phyloP scores from a whole-genome alignment of 805 yeast genomes.

The Candida michaelii region DNA sequence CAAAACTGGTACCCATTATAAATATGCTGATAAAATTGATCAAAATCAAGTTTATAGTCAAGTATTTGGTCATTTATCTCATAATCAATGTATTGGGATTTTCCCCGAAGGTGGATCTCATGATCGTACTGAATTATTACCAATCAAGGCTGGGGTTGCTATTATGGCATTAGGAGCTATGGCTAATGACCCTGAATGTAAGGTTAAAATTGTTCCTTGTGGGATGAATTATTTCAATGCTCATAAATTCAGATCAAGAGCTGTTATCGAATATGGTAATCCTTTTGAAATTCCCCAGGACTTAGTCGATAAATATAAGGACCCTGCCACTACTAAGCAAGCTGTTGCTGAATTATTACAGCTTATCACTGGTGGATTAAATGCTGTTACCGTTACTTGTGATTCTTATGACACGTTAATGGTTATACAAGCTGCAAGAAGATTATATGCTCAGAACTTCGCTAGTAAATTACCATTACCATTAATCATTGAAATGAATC shows the following conservation, averaged over 20 bases:
- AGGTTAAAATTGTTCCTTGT: constrained; percentile 89
- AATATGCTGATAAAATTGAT: constrained; percentile 79
- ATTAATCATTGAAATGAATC: constrained; percentile 84
- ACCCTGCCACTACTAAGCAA: constrained; percentile 66
- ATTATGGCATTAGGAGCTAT: constrained; percentile 76
- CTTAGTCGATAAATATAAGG: constrained; percentile 62
- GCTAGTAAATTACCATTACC: constrained; percentile 74
- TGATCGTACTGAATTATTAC: constrained; percentile 41
- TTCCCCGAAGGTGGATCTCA: constrained; percentile 86
- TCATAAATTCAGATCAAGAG: constrained; percentile 91
- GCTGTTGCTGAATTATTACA: constrained; percentile 74
- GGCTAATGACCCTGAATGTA: constrained; percentile 70
- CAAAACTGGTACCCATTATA: constrained; percentile 54
- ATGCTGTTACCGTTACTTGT: constrained; percentile 83
- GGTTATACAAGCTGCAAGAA: constrained; percentile 88
- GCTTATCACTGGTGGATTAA: constrained; percentile 67
- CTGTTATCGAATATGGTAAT: constrained; percentile 90
- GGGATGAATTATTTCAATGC: constrained; percentile 98
- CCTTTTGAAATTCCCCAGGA: constrained; percentile 65
- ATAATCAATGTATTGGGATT: constrained; percentile 83
- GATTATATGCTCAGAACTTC: constrained; percentile 78
- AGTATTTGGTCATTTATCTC: constrained; percentile 80
- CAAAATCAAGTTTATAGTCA: constrained; percentile 79
- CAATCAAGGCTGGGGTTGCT: constrained; percentile 46
- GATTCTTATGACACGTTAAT: constrained; percentile 87